phyloP scores from a whole-genome alignment of 768 basidiomycete species.

The Tricholoma bakamatsutake region DNA sequence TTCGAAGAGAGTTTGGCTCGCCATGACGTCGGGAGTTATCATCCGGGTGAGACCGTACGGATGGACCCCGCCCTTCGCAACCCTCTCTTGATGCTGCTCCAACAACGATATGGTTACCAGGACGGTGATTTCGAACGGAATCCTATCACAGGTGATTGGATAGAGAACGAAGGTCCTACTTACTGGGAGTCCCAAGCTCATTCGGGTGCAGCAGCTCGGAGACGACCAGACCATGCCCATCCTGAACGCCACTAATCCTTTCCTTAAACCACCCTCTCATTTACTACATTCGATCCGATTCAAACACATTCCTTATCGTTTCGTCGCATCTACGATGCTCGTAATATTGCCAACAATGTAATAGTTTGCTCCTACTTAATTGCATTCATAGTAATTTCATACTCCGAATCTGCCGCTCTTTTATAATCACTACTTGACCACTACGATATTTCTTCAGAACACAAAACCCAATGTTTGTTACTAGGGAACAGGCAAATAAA shows the following conservation, averaged over 20 bases:
- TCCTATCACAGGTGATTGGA: slow-evolving; percentile 57
- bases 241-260: slow-evolving; percentile 19
- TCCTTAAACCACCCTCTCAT: not conserved
- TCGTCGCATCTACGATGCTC: not conserved
- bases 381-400: too few species aligned
- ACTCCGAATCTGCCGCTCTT: not conserved
- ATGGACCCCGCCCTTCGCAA: slow-evolving; percentile 88
- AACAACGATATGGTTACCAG: slow-evolving; percentile 69
- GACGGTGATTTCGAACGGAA: slow-evolving; percentile 86
- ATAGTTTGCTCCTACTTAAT: not conserved
- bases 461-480: too few species aligned
- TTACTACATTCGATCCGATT: not conserved
- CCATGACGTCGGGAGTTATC: slow-evolving; percentile 76
- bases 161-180: slow-evolving; percentile 55
- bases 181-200: slow-evolving; percentile 58
- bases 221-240: slow-evolving; percentile 24
- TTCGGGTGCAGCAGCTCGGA: slow-evolving; percentile 25
- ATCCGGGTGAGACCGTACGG: slow-evolving; percentile 78
- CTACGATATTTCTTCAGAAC: not conserved
- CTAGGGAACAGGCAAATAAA: too few species aligned
- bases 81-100: slow-evolving; percentile 65
- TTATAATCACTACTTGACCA: not conserved
- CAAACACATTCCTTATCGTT: not conserved
- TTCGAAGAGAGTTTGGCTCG: slow-evolving; percentile 82
- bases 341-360: too few species aligned